Conservation (phyloP, 805 yeast genomes). For the Myxozyma monticola region DNA sequence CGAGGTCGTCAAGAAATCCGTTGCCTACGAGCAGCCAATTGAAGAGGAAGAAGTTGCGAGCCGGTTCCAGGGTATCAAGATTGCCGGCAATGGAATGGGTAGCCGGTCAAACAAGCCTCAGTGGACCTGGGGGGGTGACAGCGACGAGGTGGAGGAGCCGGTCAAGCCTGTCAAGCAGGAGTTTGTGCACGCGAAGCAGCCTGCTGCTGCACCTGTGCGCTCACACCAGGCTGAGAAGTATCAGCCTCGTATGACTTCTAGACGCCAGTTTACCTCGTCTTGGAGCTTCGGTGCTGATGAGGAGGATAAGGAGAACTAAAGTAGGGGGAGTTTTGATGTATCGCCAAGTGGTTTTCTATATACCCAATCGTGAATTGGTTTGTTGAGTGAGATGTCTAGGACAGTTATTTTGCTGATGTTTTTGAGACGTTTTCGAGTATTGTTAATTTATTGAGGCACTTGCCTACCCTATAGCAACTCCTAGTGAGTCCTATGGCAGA, state of each 20-base stretch:
- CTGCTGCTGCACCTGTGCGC: not conserved
- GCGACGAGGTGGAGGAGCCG: not conserved
- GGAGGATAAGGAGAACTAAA: conserved; percentile 24
- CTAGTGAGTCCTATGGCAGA: conserved; percentile 7
- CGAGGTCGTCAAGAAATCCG: not conserved
- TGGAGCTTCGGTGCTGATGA: conserved; percentile 26
- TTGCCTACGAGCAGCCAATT: too few species aligned
- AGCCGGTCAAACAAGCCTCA: conserved; percentile 19
- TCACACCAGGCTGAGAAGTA: conserved; percentile 6
- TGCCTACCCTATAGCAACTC: not conserved
- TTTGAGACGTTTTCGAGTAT: too few species aligned
- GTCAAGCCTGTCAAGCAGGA: not conserved
- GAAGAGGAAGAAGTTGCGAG: conserved; percentile 2
- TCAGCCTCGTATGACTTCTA: conserved; percentile 19
- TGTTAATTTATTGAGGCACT: not conserved
- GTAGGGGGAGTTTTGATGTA: too few species aligned
- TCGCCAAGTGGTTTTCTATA: too few species aligned
- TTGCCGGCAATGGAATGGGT: conserved; percentile 30
- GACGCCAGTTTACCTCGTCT: conserved; percentile 21
- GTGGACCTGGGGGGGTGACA: conserved; percentile 11
- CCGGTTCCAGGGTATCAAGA: conserved; percentile 20
- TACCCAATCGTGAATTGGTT: too few species aligned
- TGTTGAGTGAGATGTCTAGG: too few species aligned
- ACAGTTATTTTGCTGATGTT: too few species aligned
- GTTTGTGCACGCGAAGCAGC: not conserved